Evolutionary conservation across 148 eudicot genomes (phyloP), one percentile per base, ranked within the genome.

Genomic region (Nepenthes gracilis): DNA sequence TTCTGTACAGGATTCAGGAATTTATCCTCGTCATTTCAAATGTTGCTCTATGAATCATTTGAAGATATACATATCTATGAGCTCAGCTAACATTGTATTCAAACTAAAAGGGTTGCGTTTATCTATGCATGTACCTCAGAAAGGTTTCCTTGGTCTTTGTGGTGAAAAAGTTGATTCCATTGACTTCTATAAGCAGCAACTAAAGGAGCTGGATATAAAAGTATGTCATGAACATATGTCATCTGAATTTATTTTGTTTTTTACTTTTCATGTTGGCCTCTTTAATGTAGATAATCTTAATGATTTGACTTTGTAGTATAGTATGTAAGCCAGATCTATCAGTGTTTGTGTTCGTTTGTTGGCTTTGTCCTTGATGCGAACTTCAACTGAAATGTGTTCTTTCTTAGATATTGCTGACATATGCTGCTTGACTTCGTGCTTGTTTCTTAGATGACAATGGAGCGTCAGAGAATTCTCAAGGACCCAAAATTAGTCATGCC

Each of bases 61-160:
- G 45, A 40, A 3, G 45, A 8, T 8, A 40, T 4, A 40, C 45
- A 1, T 40, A 40, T 40, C 23, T 23, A 23, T 40, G 45, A 40
- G 45, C 8, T 40, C 8, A 8, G 45, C 6, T 40, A 8, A 4
- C 8, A 8, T 40, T 40, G 45, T 48, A 35, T 50, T 34, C 55
- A 52, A 52, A 38, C n/a, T 62, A 34, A 9, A 12, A n/a, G 13
- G 35, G 53, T 64, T 43, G 33, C 8, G 13, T 33, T 33, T 43
- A 1, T 8, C 36, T 55, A 55, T 32, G 47, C 35, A 23, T 23
- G 23, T 53, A 43, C 8, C 53, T 49, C 86, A 93, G 99, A 86
- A 64, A 52, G 99, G 99, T 58, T 89, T 77, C 66, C 85, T 86
- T 62, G 97, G 97, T 54, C 85, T 93, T 64, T 93, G 91, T 75